Conservation (phyloP, 208 protist species). For the Acanthamoeba healyi region DNA sequence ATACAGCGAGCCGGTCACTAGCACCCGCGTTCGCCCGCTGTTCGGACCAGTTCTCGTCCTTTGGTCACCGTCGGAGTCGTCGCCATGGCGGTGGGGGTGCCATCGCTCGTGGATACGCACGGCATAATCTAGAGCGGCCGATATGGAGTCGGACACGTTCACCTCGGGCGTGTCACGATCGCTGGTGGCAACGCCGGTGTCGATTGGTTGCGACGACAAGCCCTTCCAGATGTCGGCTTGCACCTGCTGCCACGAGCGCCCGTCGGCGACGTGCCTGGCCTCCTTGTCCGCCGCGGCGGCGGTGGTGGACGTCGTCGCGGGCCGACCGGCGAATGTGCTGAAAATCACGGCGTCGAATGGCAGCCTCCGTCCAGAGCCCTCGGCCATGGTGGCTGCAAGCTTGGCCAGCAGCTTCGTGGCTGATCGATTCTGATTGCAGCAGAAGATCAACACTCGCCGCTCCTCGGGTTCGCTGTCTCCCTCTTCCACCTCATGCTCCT, state of each 20-base stretch:
- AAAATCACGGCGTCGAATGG: slow-evolving; percentile 60
- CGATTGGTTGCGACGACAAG: too few species aligned
- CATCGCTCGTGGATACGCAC: not conserved
- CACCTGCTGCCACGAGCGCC: not conserved
- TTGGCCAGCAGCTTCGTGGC: slow-evolving; percentile 24
- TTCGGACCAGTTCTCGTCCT: not conserved
- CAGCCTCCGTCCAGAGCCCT: not conserved
- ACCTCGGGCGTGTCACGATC: not conserved
- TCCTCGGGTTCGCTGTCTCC: not conserved
- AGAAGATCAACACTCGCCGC: slow-evolving; percentile 46
- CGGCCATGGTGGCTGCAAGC: not conserved
- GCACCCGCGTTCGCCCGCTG: not conserved
- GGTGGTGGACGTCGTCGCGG: too few species aligned
- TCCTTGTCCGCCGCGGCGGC: not conserved
- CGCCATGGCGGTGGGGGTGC: not conserved
- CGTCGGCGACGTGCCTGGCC: not conserved
- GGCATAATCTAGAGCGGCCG: not conserved
- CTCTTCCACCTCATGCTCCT: not conserved
- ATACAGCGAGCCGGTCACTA: slow-evolving; percentile 72
- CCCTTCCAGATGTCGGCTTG: not conserved
- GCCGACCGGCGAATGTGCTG: slow-evolving; percentile 12
- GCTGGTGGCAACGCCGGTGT: too few species aligned
- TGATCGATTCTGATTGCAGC: slow-evolving; percentile 29
- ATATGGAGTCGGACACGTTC: slow-evolving; percentile 1
- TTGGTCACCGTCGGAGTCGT: too few species aligned